Percentiles rank a stretch among this genome's conserved stretches.
Conservation (phyloP, 768 basidiomycete genomes). For the Termitomyces sp. region DNA sequence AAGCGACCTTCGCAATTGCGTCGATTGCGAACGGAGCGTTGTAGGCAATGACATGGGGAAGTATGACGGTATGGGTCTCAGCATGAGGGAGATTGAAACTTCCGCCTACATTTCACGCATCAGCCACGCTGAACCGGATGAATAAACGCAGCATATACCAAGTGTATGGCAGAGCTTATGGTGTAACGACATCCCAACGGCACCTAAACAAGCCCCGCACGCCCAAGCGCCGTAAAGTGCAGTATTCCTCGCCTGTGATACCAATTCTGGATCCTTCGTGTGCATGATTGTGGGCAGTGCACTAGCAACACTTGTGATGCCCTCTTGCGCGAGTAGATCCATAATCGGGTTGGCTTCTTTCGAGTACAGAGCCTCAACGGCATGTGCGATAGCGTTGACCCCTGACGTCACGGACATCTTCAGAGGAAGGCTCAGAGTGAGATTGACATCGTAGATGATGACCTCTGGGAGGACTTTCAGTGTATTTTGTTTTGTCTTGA, state of each 20-base stretch:
- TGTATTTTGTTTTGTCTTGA: slow-evolving; percentile 33
- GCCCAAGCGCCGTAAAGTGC: slow-evolving; percentile 34
- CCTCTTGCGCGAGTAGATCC: slow-evolving; percentile 29
- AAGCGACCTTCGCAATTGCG: slow-evolving; percentile 27
- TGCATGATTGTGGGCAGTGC: slow-evolving; percentile 25
- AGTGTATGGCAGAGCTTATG: slow-evolving; percentile 36
- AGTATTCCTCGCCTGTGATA: slow-evolving; percentile 26
- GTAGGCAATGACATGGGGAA: slow-evolving; percentile 34
- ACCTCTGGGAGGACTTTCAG: slow-evolving; percentile 32
- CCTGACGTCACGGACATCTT: slow-evolving; percentile 30
- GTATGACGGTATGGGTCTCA: slow-evolving; percentile 38
- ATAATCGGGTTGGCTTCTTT: slow-evolving; percentile 31
- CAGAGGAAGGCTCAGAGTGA: slow-evolving; percentile 30
- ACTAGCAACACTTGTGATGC: slow-evolving; percentile 25
- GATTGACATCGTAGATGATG: slow-evolving; percentile 35
- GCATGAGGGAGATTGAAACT: slow-evolving; percentile 35
- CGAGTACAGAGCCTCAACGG: slow-evolving; percentile 35
- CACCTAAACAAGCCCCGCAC: slow-evolving; percentile 28
- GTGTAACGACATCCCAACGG: slow-evolving; percentile 31
- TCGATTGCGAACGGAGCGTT: slow-evolving; percentile 27
- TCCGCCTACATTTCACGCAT: slow-evolving; percentile 20
- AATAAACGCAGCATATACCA: slow-evolving; percentile 22
- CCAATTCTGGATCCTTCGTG: slow-evolving; percentile 12
- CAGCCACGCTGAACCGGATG: neutral
- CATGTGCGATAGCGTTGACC: slow-evolving; percentile 37